Percentiles rank a stretch among this genome's conserved stretches.
Conservation (phyloP, 2,329 filamentous ascomycete species). For the Verticillium albo-atrum region DNA sequence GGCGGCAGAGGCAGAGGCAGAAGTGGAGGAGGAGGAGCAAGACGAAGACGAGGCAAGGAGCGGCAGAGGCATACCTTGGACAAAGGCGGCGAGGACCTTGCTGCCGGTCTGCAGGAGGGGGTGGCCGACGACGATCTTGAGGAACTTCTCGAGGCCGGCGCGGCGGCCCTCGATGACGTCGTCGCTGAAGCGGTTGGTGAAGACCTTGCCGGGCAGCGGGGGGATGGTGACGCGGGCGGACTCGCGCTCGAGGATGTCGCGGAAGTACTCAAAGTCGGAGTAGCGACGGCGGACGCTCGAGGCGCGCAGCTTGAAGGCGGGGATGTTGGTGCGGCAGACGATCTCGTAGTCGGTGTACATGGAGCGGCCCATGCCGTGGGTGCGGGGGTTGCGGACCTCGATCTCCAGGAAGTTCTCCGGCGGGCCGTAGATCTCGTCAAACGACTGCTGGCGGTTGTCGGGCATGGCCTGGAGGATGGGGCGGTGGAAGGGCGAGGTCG, state of each 20-base stretch:
- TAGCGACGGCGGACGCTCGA: constrained; percentile 88
- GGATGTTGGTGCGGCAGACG: constrained; percentile 95
- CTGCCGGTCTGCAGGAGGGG: constrained; percentile 95
- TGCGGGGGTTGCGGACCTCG: constrained; percentile 90
- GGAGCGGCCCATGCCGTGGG: constrained; percentile 86
- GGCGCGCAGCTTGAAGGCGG: constrained; percentile 92
- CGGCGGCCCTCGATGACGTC: constrained; percentile 95
- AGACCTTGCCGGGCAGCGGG: constrained; percentile 92
- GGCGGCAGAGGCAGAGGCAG: neutral
- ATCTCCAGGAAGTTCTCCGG: constrained; percentile 99
- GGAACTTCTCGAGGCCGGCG: constrained; percentile 87
- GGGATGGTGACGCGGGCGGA: constrained; percentile 92
- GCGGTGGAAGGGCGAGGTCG: constrained; percentile 17
- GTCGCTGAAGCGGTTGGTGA: constrained; percentile 96
- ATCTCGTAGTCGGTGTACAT: constrained; percentile 99
- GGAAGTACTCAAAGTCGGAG: constrained; percentile 98
- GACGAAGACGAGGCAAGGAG: constrained; percentile 19
- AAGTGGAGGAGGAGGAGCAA: constrained; percentile 1
- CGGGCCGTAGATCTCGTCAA: constrained; percentile 97
- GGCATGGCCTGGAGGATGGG: constrained; percentile 63
- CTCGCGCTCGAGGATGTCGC: constrained; percentile 95
- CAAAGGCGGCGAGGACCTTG: constrained; percentile 92
- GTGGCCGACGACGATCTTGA: constrained; percentile 97
- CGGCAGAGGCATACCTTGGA: constrained; percentile 64
- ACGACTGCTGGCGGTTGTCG: constrained; percentile 82